phyloP scores from a whole-genome alignment of 2,329 filamentous ascomycete genomes.

The Colletotrichum truncatum region DNA sequence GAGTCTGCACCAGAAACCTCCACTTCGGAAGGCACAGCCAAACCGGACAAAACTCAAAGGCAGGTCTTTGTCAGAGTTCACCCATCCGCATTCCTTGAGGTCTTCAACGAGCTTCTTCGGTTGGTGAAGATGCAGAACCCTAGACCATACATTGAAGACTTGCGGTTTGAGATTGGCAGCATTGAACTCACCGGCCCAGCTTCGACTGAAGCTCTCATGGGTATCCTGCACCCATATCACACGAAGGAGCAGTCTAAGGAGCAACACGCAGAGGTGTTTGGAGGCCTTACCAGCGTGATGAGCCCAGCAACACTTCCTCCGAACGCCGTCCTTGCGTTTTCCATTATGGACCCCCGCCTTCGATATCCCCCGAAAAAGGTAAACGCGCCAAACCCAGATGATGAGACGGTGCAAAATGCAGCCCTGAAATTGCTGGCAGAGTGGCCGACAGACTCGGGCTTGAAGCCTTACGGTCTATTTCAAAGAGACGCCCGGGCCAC shows the following conservation, averaged over 20 bases:
- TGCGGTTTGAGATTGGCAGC: conserved; percentile 73
- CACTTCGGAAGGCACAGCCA: conserved; percentile 28
- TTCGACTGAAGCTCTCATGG: conserved; percentile 80
- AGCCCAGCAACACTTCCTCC: conserved; percentile 76
- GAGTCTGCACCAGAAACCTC: conserved; percentile 34
- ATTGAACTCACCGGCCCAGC: conserved; percentile 71
- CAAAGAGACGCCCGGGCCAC: conserved; percentile 71
- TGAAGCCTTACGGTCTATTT: conserved; percentile 68
- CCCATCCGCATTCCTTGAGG: conserved; percentile 79
- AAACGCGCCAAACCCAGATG: conserved; percentile 46
- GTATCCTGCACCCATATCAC: conserved; percentile 68
- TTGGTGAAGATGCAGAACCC: conserved; percentile 69
- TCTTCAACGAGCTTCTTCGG: conserved; percentile 71
- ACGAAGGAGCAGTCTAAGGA: conserved; percentile 42
- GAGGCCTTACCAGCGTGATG: conserved; percentile 64
- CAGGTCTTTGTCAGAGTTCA: conserved; percentile 79
- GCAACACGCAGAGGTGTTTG: conserved; percentile 58
- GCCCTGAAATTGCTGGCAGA: conserved; percentile 69
- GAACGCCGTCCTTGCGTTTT: conserved; percentile 77
- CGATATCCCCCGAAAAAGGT: conserved; percentile 75
- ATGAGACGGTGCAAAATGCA: conserved; percentile 43
- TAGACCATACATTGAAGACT: conserved; percentile 70
- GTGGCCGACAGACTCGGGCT: conserved; percentile 71
- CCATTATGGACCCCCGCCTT: conserved; percentile 81
- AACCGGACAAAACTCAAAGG: conserved; percentile 39